Percentiles rank a stretch among this genome's conserved stretches.
Evolutionary conservation across 768 basidiomycete species (phyloP).

Genomic region (Sistotremastrum suecicum): DNA sequence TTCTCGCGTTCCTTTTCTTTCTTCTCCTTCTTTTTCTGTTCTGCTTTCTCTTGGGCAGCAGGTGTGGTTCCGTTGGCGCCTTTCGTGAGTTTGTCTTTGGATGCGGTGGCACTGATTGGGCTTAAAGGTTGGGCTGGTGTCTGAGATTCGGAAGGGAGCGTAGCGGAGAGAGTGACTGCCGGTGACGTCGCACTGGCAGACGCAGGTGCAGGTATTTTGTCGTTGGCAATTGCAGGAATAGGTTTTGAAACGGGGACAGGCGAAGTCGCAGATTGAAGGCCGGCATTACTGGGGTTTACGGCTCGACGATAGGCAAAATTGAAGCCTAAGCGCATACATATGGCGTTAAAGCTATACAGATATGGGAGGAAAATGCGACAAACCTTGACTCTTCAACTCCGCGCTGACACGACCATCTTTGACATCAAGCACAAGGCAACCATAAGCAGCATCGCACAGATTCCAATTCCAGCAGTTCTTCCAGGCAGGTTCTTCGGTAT

Average conservation of each 20-base stretch:
- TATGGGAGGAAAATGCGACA: constrained; percentile 10
- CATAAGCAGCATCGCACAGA: constrained; percentile 89
- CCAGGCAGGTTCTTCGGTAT: constrained; percentile 84
- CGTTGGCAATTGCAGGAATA: constrained; percentile 18
- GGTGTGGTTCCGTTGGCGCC: constrained; percentile 23
- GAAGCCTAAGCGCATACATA: constrained; percentile 44
- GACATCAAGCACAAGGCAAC: constrained; percentile 75
- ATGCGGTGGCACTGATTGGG: constrained; percentile 11
- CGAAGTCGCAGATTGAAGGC: constrained; percentile 43
- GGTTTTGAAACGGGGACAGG: constrained; percentile 27
- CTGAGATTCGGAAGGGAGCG: constrained; percentile 19
- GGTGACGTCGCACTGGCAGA: constrained; percentile 15
- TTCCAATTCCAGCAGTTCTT: constrained; percentile 99
- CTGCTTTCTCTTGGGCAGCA: constrained; percentile 32
- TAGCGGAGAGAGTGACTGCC: constrained; percentile 22
- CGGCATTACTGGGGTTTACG: constrained; percentile 38
- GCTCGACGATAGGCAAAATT: constrained; percentile 89
- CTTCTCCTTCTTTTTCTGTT: constrained; percentile 38
- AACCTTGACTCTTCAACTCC: constrained; percentile 87
- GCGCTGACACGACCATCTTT: constrained; percentile 87
- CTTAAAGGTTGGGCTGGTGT: constrained; percentile 4
- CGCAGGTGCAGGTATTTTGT: constrained; percentile 20
- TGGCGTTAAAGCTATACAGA: background rate
- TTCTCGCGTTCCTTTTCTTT: constrained; percentile 51
- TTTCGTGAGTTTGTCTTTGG: constrained; percentile 13